Evolutionary conservation across 2,329 filamentous ascomycete genomes (phyloP).

Genomic region (Scedosporium minutisporum): DNA sequence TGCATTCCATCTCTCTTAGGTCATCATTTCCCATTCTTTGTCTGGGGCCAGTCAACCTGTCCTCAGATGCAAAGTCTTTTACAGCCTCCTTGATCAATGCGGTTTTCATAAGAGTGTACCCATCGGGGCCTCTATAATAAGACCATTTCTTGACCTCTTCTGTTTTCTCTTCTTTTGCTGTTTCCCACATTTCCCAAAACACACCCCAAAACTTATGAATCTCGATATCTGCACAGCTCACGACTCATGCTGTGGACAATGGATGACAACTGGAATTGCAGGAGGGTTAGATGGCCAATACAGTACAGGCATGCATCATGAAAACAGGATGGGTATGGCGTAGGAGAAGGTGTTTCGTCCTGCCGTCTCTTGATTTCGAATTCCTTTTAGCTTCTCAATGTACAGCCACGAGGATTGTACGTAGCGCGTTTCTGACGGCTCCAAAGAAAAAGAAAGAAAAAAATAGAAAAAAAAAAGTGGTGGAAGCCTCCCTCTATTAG

Average conservation of each 20-base stretch:
- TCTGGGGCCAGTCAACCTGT: slow-evolving; percentile 8
- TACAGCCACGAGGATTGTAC: neutral
- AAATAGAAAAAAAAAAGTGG: neutral
- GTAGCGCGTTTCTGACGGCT: neutral
- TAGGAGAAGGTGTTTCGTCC: neutral
- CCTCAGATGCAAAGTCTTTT: neutral
- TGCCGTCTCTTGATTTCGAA: slow-evolving; percentile 1
- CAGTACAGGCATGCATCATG: slow-evolving; percentile 6
- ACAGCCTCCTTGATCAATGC: neutral
- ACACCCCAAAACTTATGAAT: neutral
- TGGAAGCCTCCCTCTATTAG: neutral
- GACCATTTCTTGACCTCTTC: neutral
- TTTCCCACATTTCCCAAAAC: neutral
- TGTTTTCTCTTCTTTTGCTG: slow-evolving; percentile 2
- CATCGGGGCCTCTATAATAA: neutral
- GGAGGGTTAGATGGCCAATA: neutral
- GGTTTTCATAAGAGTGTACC: neutral
- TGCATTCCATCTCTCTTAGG: slow-evolving; percentile 86
- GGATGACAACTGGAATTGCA: neutral
- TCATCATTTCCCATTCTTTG: neutral
- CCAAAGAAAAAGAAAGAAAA: too few relatives aligned
- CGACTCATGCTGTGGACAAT: slow-evolving; percentile 3
- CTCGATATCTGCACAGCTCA: slow-evolving; percentile 1
- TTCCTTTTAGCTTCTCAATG: neutral
- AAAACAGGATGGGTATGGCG: slow-evolving; percentile 4